These are phyloP conservation scores for Austroboletus niveus DNA, from an alignment of 1,284 basidiomycete species.

Conservation along the genomic window DNA sequence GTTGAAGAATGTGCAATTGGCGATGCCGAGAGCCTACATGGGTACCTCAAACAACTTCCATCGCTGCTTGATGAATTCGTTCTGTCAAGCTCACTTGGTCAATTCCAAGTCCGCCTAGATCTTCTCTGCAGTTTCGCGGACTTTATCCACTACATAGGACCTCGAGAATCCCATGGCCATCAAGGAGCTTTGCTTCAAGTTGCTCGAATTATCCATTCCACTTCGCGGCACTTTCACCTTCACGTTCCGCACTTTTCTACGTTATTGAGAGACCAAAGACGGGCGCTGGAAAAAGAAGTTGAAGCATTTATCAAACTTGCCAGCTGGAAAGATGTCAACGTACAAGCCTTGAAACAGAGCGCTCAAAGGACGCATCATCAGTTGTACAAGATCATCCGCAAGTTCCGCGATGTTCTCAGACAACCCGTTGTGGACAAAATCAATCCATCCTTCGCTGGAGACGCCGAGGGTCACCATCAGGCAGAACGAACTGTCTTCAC, in stretches of 20 bases:
- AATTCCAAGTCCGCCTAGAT: slow-evolving; percentile 70
- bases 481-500: slow-evolving; percentile 14
- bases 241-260: slow-evolving; percentile 53
- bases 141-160: slow-evolving; percentile 39
- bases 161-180: slow-evolving; percentile 22
- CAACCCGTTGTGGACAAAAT: slow-evolving; percentile 61
- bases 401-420: slow-evolving; percentile 87
- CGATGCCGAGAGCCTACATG: slow-evolving; percentile 35
- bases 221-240: slow-evolving; percentile 66
- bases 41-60: slow-evolving; percentile 69
- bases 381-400: slow-evolving; percentile 88
- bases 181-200: slow-evolving; percentile 45
- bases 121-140: slow-evolving; percentile 71
- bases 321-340: slow-evolving; percentile 98
- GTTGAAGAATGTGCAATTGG: slow-evolving; percentile 37
- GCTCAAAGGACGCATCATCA: slow-evolving; percentile 90
- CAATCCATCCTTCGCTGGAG: slow-evolving; percentile 36
- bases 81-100: slow-evolving; percentile 76
- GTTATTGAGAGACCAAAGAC: slow-evolving; percentile 60
- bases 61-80: slow-evolving; percentile 85
- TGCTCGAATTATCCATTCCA: slow-evolving; percentile 63
- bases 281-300: slow-evolving; percentile 77
- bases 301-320: slow-evolving; percentile 89
- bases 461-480: slow-evolving; percentile 31
- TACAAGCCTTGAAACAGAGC: slow-evolving; percentile 91